A percentile compares a stretch with the other conserved stretches of the same genome.
Conservation (phyloP, 176 grass and related monocot genomes). For the Paspalum vaginatum region DNA sequence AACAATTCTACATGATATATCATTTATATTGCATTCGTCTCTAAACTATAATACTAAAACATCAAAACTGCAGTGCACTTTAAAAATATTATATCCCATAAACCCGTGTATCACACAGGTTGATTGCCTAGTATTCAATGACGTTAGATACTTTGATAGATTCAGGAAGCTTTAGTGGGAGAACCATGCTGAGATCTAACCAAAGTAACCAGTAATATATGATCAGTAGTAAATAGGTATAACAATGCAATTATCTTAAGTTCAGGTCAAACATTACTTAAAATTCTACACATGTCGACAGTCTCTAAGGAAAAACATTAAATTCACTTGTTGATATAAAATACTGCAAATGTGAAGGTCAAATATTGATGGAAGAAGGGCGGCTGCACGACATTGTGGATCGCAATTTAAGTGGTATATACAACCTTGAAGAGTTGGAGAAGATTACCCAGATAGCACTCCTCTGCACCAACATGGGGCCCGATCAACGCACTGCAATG, state of each 20-base stretch:
- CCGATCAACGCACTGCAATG: slow-evolving; percentile 65
- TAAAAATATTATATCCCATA: too few relatives aligned
- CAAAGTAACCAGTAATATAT: slow-evolving; percentile 23
- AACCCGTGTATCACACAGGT: too few relatives aligned
- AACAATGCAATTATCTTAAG: background rate
- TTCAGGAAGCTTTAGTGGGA: slow-evolving; percentile 22
- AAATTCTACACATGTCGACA: background rate
- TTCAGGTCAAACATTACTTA: background rate
- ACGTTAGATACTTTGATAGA: background rate
- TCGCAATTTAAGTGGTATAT: slow-evolving; percentile 53
- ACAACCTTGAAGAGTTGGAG: slow-evolving; percentile 47
- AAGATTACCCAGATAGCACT: slow-evolving; percentile 73
- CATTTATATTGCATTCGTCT: too few relatives aligned
- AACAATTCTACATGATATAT: too few relatives aligned
- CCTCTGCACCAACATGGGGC: slow-evolving; percentile 69
- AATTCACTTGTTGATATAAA: slow-evolving; percentile 23
- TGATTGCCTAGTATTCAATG: too few relatives aligned
- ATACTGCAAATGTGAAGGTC: slow-evolving; percentile 52
- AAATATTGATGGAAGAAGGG: slow-evolving; percentile 55
- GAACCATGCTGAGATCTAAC: background rate
- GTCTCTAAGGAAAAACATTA: background rate
- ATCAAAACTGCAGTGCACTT: too few relatives aligned
- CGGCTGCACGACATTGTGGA: slow-evolving; percentile 54
- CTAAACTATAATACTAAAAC: too few relatives aligned
- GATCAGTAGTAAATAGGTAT: background rate